phyloP scores from a whole-genome alignment of 495 filamentous ascomycete genomes.

The Bombardia bombarda region DNA sequence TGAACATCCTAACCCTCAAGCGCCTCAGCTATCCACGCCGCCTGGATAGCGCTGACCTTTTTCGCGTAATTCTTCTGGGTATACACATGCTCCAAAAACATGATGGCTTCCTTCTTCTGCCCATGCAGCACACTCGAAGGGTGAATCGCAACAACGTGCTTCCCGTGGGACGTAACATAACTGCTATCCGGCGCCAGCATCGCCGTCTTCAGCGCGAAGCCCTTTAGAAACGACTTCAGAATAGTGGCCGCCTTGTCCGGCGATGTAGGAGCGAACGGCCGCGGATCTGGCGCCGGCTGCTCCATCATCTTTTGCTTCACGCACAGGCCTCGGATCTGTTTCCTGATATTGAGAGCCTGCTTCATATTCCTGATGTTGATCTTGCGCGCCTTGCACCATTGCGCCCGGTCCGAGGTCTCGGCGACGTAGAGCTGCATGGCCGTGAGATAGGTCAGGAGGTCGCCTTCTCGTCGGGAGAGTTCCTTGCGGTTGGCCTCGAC shows the following conservation, averaged over 20 bases:
- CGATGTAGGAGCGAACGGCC: conserved; percentile 38
- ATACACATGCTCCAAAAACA: conserved; percentile 94
- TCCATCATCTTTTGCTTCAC: conserved; percentile 38
- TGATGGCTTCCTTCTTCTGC: conserved; percentile 83
- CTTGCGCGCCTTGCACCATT: conserved; percentile 71
- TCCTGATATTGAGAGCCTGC: conserved; percentile 65
- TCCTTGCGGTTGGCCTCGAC: conserved; percentile 65
- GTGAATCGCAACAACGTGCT: conserved; percentile 82
- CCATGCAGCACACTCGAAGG: conserved; percentile 81
- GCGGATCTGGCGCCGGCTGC: conserved; percentile 34
- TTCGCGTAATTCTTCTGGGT: conserved; percentile 88
- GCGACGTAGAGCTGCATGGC: conserved; percentile 75
- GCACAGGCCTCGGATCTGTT: conserved; percentile 70
- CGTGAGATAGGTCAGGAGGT: conserved; percentile 78
- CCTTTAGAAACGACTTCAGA: conserved; percentile 72
- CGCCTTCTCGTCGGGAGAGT: conserved; percentile 74
- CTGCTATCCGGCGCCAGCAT: conserved; percentile 73
- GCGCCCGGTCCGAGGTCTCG: conserved; percentile 63
- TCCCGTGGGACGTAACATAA: conserved; percentile 76
- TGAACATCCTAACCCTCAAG: conserved; percentile 32
- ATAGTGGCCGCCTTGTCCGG: conserved; percentile 50
- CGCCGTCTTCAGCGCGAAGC: conserved; percentile 78
- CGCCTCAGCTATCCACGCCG: conserved; percentile 75
- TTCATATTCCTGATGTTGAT: conserved; percentile 79
- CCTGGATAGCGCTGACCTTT: conserved; percentile 78